Percentiles rank a stretch among this genome's conserved stretches.
Conservation (phyloP, 805 yeast genomes). For the Barnettozyma wickerhamii region DNA sequence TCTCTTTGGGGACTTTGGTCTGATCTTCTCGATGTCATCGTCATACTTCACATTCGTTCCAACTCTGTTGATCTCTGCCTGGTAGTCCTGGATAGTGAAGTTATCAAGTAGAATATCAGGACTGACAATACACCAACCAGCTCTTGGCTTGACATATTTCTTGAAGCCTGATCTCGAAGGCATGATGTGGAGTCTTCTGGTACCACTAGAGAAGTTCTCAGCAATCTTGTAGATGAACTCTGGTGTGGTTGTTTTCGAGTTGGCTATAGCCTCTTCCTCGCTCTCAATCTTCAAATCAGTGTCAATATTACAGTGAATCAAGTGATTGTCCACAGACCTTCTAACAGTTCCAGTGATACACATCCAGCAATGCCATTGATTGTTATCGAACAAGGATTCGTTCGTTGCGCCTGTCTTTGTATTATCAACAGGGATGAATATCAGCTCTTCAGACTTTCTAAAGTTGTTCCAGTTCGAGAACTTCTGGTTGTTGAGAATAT, state of each 20-base stretch:
- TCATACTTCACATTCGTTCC: conserved; percentile 62
- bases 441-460: conserved; percentile 85
- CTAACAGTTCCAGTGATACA: conserved; percentile 93
- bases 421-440: conserved; percentile 64
- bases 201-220: conserved; percentile 83
- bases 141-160: conserved; percentile 59
- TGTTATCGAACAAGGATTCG: conserved; percentile 51
- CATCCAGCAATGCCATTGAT: conserved; percentile 98
- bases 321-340: conserved; percentile 74
- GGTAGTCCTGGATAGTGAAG: conserved; percentile 47
- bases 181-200: conserved; percentile 77
- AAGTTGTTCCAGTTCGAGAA: conserved; percentile 56
- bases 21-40: conserved; percentile 68
- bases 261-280: conserved; percentile 16
- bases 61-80: conserved; percentile 36
- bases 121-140: conserved; percentile 88
- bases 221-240: conserved; percentile 73
- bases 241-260: conserved; percentile 58
- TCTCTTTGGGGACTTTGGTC: conserved; percentile 74
- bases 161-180: conserved; percentile 68
- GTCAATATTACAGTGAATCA: conserved; percentile 89
- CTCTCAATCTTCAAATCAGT: conserved; percentile 80
- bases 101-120: conserved; percentile 80
- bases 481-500: conserved; percentile 45
- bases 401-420: conserved; percentile 41